These are phyloP conservation scores for Termitomyces sp. DNA, from an alignment of 768 basidiomycete genomes.

Conservation along the genomic window DNA sequence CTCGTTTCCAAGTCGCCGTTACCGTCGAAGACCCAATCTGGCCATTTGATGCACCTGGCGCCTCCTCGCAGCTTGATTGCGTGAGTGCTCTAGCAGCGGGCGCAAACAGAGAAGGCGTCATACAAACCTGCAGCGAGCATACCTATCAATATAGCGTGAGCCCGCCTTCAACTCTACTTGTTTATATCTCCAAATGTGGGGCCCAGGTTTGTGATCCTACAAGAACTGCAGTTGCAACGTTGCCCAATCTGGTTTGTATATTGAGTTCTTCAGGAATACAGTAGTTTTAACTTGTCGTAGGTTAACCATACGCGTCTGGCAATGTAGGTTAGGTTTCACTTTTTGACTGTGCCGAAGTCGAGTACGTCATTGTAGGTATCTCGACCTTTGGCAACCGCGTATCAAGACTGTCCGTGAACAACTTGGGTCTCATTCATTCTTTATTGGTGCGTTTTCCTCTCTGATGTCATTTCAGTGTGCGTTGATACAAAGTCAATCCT, in stretches of 20 bases:
- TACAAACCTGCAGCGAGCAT: constrained; percentile 45
- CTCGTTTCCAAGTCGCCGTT: constrained; percentile 43
- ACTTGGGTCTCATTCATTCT: constrained; percentile 42
- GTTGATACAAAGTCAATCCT: not conserved
- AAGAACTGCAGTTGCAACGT: constrained; percentile 38
- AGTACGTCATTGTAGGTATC: constrained; percentile 28
- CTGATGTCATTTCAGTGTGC: not conserved
- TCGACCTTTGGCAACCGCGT: constrained; percentile 52
- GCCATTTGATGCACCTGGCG: constrained; percentile 40
- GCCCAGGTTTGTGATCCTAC: constrained; percentile 34
- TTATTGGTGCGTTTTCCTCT: constrained; percentile 30
- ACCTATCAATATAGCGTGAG: constrained; percentile 49
- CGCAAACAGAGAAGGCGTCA: constrained; percentile 33
- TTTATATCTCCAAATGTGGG: not conserved
- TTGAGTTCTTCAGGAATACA: not conserved
- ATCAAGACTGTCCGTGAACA: constrained; percentile 40
- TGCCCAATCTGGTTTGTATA: constrained; percentile 37
- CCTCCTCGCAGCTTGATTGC: constrained; percentile 40
- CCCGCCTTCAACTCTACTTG: not conserved
- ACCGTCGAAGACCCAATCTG: constrained; percentile 47
- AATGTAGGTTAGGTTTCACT: constrained; percentile 23
- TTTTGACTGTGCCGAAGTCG: not conserved
- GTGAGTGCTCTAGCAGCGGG: constrained; percentile 44
- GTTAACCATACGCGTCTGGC: constrained; percentile 49
- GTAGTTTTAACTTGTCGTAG: constrained; percentile 19